Evolutionary conservation across 306 rosid genomes (phyloP), one percentile per base, ranked within the genome.

Genomic region (Crotalaria pallida): DNA sequence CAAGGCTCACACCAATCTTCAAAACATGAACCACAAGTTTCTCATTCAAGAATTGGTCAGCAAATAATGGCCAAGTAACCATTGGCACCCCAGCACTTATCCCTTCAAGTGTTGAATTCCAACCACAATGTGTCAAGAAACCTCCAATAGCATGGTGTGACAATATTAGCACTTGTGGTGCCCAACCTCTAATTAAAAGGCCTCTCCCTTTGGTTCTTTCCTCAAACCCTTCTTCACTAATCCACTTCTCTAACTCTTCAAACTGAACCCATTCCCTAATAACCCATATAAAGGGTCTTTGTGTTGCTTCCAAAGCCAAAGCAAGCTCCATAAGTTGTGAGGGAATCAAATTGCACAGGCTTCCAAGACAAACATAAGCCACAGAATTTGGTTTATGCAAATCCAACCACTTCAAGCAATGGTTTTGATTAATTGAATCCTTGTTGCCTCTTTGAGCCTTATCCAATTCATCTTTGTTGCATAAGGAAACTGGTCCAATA

Each of bases 61-160:
- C 79, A 49, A 89, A 89, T 6, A 83, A 12, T 0, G 96, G 93
- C 96, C 91, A 89, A 0, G 93, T 85, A 1, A 80, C 23, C 85
- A 89, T 49, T 7, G 93, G 96, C n/a, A 87, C 52, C 0, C 93
- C 93, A 0, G 74, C 78, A 29, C 72, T 27, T 43, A 87, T 49
- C 34, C 82, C 96, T 77, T 87, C 93, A 0, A 82, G 50, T 0
- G 85, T 85, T 0, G 96, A 89, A 23, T 89, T 89, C 92, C 96
- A 89, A 4, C 92, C 96, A 43, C 90, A 85, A 2, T 89, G 96
- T 1, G 91, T 89, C 26, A 89, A 23, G 47, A 89, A 89, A 3
- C 84, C 92, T 13, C 96, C 90, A 10, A 79, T 21, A 0, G 92
- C 23, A 0, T 65, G 57, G 45, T 91, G 96, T 12, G 91, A 84